phyloP scores from a whole-genome alignment of 176 grass and related monocot genomes.

The Oryza glaberrima region DNA sequence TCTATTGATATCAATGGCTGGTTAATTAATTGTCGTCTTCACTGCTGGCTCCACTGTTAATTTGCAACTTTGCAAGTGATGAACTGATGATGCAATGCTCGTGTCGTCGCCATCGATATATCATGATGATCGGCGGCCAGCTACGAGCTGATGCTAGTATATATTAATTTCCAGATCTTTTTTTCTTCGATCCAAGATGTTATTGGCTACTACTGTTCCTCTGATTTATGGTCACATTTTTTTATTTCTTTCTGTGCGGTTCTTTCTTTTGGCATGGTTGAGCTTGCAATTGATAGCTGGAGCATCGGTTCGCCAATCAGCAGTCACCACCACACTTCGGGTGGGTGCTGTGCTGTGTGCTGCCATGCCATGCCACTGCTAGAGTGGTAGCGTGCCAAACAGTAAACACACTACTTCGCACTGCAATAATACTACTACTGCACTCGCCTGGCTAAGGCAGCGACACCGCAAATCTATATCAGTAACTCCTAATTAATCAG shows the following conservation, averaged over 20 bases:
- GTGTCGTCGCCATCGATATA: conserved; percentile 17
- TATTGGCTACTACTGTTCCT: conserved; percentile 17
- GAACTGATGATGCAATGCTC: conserved; percentile 20
- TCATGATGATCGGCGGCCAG: background rate
- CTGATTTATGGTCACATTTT: conserved; percentile 46
- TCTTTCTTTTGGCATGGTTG: conserved; percentile 22
- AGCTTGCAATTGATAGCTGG: conserved; percentile 1
- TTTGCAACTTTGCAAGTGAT: conserved; percentile 33
- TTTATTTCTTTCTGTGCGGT: background rate
- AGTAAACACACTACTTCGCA: background rate
- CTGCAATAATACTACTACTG: background rate
- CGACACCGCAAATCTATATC: background rate
- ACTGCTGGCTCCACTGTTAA: background rate
- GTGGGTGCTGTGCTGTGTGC: too few relatives aligned
- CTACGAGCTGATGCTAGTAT: background rate
- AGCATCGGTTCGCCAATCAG: background rate
- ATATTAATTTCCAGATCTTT: background rate
- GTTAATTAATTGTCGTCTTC: background rate
- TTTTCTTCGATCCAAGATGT: background rate
- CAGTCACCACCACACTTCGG: conserved; percentile 27
- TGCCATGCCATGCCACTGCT: background rate
- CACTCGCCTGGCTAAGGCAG: background rate
- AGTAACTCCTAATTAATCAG: background rate
- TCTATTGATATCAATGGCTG: background rate
- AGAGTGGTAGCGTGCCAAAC: background rate